Base-by-base conservation (phyloP, 208 protist genomes). In the Porcisia deanei region DNA sequence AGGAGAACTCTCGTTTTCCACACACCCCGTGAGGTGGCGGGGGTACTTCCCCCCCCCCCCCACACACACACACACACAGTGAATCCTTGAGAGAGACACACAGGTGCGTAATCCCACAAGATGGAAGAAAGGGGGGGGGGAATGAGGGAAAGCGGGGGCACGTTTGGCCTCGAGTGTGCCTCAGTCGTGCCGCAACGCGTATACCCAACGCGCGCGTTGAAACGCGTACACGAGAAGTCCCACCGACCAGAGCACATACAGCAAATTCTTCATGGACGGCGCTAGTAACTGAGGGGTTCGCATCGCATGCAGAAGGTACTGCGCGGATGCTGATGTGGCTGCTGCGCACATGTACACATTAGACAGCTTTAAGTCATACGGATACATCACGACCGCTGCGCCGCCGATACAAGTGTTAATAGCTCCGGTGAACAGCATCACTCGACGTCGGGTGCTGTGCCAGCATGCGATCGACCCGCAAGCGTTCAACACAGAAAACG, bases 401-500 rank as follows among this genome's bases (percentile, higher is more conserved):
- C 73, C 87, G 39, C 77, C 87, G 41, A 96, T 75, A 65, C 79
- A 25, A n/a, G 86, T 87, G 84, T 96, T 91, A 59, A 96, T 71
- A 14, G 79, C 76, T 3, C 91, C 91, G n/a, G 86, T 94, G 25
- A 88, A 54, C 25, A 96, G 83, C 85, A 94, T 88, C 57, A 89
- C 80, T 52, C 82, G 80, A n/a, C 91, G 91, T 10, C 80, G 61
- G 30, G 79, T 92, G 43, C 75, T 20, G 71, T 91, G 85, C 88
- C 91, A 96, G 66, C 88, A 91, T 41, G 76, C 68, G 6, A 88
- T 30, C 1, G 91, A 96, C 5, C 77, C 88, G 45, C 75, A 77
- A 16, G 85, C 86, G 76, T 96, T 96, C 10, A 93, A 66, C 4
- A 84, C 41, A 7, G 91, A 86, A 73, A 96, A 96, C 3, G 85